Evolutionary conservation across 176 grass and related monocot genomes (phyloP), one percentile per base, ranked within the genome.

Genomic region (Zoysia japonica): DNA sequence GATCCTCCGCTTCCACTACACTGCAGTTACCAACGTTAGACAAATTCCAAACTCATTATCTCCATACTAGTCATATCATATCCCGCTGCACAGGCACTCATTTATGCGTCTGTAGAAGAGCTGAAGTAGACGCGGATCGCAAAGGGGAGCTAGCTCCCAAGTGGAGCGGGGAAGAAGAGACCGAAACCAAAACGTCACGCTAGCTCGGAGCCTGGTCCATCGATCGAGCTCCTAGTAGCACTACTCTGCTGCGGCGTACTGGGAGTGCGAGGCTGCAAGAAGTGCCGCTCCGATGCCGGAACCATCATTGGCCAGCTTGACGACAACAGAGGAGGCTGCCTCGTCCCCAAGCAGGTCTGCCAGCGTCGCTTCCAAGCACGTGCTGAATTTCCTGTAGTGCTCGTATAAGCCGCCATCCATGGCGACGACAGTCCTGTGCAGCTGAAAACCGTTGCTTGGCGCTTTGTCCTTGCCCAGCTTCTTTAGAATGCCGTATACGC

Each of bases 351-450:
- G 80, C 17, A 93, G 84, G 62, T 93, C 93, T 61, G 76, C 74
- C 5, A 97, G 83, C 0, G 93, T 97, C 11, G 82, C 76, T 39
- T 82, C 83, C 15, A 97, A 61, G 68, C 87, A 88, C 13, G 81
- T 15, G 4, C 93, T 90, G 77, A 97, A 97, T 68, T 88, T 97
- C 71, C 78, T 90, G 73, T 97, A 97, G 74, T 97, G 93, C 83
- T 97, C 93, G 6, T 85, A 97, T 8, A 97, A 80, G 35, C 93
- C 93, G n/a, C 93, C 93, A 43, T 97, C 93, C 67, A 97, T 84
- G 51, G 93, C 83, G 45, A 97, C 67, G 11, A 90, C 85, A 2
- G 90, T 87, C 62, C 81, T 88, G 54, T 87, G 81, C 19, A 70
- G 70, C 41, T 78, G 68, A 62, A 57, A 59, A 7, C 70, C 60